Evolutionary conservation across 805 yeast species (phyloP).

Genomic region (Clavispora phyllophila): DNA sequence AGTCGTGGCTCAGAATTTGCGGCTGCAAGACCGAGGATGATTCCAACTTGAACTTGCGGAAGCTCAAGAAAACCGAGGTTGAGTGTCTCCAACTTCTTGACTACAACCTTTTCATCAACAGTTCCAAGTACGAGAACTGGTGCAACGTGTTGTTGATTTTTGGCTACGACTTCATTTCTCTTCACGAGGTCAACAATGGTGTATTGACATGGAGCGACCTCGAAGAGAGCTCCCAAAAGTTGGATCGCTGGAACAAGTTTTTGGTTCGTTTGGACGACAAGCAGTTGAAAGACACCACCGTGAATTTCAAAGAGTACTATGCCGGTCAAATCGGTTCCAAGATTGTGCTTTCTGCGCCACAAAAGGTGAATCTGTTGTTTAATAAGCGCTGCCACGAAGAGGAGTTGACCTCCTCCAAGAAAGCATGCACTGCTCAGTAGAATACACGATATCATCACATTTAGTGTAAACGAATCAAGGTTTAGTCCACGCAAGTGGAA

Average conservation of each 20-base stretch:
- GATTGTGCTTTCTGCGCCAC: constrained; percentile 11
- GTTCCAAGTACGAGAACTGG: constrained; percentile 43
- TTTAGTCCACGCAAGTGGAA: too few relatives aligned
- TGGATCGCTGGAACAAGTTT: constrained; percentile 14
- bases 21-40: constrained; percentile 39
- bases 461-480: neutral
- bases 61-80: constrained; percentile 50
- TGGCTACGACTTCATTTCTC: constrained; percentile 38
- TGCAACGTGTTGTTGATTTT: constrained; percentile 38
- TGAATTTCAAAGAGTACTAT: constrained; percentile 16
- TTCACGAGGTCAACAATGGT: constrained; percentile 25
- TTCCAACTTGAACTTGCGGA: constrained; percentile 36
- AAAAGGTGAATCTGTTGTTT: constrained; percentile 11
- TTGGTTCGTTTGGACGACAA: constrained; percentile 12
- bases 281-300: constrained; percentile 8
- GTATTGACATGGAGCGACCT: constrained; percentile 14
- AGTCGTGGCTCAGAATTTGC: constrained; percentile 70
- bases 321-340: constrained; percentile 17
- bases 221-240: constrained; percentile 8
- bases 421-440: constrained; percentile 4
- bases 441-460: neutral
- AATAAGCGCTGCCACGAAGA: constrained; percentile 9
- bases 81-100: constrained; percentile 48
- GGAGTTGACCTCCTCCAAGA: constrained; percentile 6
- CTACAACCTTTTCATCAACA: constrained; percentile 53